Conservation (phyloP, 441 rosid species). For the Erodium moschatum region DNA sequence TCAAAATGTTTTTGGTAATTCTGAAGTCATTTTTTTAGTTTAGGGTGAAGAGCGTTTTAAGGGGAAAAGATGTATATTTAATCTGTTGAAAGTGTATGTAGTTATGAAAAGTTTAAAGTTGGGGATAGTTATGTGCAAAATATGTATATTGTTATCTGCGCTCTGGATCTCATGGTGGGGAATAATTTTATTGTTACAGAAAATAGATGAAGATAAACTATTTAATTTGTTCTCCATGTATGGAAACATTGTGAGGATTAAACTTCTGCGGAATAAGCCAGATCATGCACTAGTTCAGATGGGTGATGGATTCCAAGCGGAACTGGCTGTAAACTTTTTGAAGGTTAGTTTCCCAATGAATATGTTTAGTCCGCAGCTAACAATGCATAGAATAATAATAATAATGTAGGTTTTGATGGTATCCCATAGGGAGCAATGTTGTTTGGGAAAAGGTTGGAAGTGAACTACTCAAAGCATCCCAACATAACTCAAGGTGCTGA, state of each 20-base stretch:
- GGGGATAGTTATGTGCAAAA: too few species aligned
- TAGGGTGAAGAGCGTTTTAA: too few species aligned
- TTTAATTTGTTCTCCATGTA: slow-evolving; percentile 90
- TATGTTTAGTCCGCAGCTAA: background rate
- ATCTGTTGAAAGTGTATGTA: too few species aligned
- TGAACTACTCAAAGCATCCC: slow-evolving; percentile 85
- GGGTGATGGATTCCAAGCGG: slow-evolving; percentile 99
- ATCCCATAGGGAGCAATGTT: slow-evolving; percentile 63
- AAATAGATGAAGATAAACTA: slow-evolving; percentile 82
- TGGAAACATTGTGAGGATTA: slow-evolving; percentile 89
- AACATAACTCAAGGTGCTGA: slow-evolving; percentile 86
- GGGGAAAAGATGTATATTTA: too few species aligned
- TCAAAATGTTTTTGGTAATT: too few species aligned
- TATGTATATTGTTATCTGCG: too few species aligned
- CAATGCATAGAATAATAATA: background rate
- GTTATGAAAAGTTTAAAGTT: too few species aligned
- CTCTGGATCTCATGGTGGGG: slow-evolving; percentile 15
- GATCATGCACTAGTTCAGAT: slow-evolving; percentile 98
- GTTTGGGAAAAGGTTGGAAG: slow-evolving; percentile 84
- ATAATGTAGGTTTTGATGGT: background rate
- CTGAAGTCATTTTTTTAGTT: too few species aligned
- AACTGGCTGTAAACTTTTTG: slow-evolving; percentile 86
- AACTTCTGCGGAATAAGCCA: slow-evolving; percentile 88
- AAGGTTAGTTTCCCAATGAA: slow-evolving; percentile 44
- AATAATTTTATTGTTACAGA: slow-evolving; percentile 34